Conservation (phyloP, 352 stramenopile species). For the Elongisporangium anandrum region DNA sequence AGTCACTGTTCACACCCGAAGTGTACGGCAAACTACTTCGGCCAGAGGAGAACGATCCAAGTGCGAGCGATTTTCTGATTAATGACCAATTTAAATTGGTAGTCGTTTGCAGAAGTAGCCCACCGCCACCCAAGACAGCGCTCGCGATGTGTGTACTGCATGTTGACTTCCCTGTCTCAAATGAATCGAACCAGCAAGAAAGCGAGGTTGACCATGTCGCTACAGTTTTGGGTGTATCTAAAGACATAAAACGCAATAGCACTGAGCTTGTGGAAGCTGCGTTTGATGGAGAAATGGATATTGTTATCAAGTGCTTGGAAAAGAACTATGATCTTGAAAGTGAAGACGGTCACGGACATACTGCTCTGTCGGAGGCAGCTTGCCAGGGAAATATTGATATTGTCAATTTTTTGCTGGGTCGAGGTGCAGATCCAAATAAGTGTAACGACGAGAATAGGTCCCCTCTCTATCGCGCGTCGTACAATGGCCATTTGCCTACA, state of each 20-base stretch:
- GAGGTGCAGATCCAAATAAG: conserved; percentile 82
- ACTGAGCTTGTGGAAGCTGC: conserved; percentile 82
- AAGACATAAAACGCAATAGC: conserved; percentile 72
- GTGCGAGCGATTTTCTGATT: conserved; percentile 54
- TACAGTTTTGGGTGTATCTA: conserved; percentile 42
- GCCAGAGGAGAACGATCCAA: conserved; percentile 42
- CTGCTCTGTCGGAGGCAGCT: conserved; percentile 80
- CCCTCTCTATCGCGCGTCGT: conserved; percentile 78
- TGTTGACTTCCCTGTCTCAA: conserved; percentile 22
- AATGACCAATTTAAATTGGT: conserved; percentile 88
- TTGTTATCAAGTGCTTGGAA: conserved; percentile 60
- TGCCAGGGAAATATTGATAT: conserved; percentile 79
- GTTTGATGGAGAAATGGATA: conserved; percentile 85
- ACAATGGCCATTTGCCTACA: conserved; percentile 80
- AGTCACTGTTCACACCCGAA: conserved; percentile 60
- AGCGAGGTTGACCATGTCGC: conserved; percentile 27
- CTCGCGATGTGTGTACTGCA: conserved; percentile 66
- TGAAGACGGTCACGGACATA: conserved; percentile 82
- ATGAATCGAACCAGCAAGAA: conserved; percentile 6
- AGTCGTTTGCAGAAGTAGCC: conserved; percentile 47
- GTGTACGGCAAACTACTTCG: conserved; percentile 48
- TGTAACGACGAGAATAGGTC: conserved; percentile 82
- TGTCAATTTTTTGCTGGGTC: conserved; percentile 62
- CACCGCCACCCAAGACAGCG: conserved; percentile 41
- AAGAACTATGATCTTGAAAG: conserved; percentile 89